Evolutionary conservation across 352 stramenopile species (phyloP), one percentile per base, ranked within the genome.

Genomic region (Phytophthora litchii): DNA sequence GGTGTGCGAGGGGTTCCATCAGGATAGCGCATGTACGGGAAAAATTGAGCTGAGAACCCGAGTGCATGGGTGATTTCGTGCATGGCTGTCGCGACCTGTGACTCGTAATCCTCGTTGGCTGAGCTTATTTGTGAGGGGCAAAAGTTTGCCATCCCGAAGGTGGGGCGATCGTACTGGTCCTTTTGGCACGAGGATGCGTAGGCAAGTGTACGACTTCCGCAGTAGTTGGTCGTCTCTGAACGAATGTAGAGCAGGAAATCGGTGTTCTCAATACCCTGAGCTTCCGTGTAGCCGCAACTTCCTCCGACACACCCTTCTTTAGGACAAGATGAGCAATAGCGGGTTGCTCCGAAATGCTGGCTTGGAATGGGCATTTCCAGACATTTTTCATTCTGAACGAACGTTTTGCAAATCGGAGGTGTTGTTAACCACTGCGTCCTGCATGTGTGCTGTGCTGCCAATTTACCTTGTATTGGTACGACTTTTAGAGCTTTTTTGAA

Each of bases 71-170:
- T 91, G 29, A 96, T 80, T 66, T 96, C 87, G 49, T 96, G 87
- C 60, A 91, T 76, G 9, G 83, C 83, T 1, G 83, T 92, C 3
- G 74, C 60, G 10, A 93, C 70, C 53, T 93, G 83, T 2, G 62
- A 62, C 35, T 86, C 63, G 64, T 91, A 92, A 58, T 80, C 65
- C 45, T 72, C 57, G 13, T 67, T 50, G 14, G 82, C 72, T 3
- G 65, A 78, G 23, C 84, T 80, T 42, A 94, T 80, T 46, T 90
- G 74, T 0, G 50, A 60, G 2, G 87, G 85, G 38, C 87, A 96
- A 42, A 94, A 92, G 64, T 96, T 94, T 6, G 70, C 67, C 83
- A 92, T 93, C 0, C 87, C 85, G 51, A 94, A 92, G 12, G 80
- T 94, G 9, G 83, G 85, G 4, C 83, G 81, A 53, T 96, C 87